Percentiles rank a stretch among this genome's conserved stretches.
Evolutionary conservation across 176 grass and related monocot genomes (phyloP).

Genomic region (Zoysia pacifica): DNA sequence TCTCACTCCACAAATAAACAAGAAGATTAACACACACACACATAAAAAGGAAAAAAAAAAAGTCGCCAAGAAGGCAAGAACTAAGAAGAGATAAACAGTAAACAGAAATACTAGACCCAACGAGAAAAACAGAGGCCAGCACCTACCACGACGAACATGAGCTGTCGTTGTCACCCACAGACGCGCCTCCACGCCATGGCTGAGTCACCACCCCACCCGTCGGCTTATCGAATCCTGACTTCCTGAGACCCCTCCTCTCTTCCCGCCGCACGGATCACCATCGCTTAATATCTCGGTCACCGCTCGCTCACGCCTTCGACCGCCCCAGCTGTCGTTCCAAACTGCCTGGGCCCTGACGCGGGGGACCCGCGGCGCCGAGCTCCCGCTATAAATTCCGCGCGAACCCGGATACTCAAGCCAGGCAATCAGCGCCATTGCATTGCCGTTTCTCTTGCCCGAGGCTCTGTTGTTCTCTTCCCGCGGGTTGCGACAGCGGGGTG

Average conservation of each 20-base stretch:
- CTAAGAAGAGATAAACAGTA: too few relatives aligned
- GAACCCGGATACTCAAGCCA: not conserved
- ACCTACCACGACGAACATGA: not conserved
- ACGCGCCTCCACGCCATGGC: constrained; percentile 56
- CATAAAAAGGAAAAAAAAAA: too few relatives aligned
- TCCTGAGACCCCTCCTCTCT: too few relatives aligned
- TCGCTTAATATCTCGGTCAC: not conserved
- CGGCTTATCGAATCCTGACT: not conserved
- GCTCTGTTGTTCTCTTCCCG: not conserved
- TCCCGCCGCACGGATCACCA: not conserved
- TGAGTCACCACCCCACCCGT: constrained; percentile 38
- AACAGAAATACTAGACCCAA: too few relatives aligned
- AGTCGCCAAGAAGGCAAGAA: too few relatives aligned
- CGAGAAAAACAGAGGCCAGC: too few relatives aligned
- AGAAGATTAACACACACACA: too few relatives aligned
- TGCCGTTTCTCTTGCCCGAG: not conserved
- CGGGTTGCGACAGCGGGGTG: not conserved
- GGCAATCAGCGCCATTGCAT: not conserved
- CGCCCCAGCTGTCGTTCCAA: not conserved
- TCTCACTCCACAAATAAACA: not conserved
- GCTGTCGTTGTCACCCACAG: constrained; percentile 34
- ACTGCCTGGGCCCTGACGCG: not conserved
- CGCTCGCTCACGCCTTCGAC: not conserved
- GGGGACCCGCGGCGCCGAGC: not conserved
- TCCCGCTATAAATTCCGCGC: constrained; percentile 35